These are phyloP conservation scores for Lepidium sativum DNA, from an alignment of 345 rosid genomes.

Conservation along the genomic window DNA sequence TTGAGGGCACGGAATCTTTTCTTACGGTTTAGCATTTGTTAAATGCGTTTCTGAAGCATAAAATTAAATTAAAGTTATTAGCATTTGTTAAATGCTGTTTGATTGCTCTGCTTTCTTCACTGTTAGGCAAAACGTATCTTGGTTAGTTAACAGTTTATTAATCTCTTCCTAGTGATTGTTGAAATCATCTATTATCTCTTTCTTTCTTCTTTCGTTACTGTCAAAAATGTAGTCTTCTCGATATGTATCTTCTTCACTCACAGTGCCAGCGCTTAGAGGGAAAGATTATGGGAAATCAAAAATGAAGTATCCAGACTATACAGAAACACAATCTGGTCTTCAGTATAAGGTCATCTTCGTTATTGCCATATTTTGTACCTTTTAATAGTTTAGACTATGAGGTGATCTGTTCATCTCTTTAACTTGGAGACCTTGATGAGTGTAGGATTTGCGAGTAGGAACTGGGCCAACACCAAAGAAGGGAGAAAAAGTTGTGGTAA, in stretches of 20 bases:
- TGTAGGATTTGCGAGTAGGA: constrained; percentile 83
- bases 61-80: background rate
- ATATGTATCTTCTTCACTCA: background rate
- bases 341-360: constrained; percentile 70
- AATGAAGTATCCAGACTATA: constrained; percentile 83
- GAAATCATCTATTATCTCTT: background rate
- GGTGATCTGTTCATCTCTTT: background rate
- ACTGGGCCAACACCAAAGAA: constrained; percentile 68
- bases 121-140: background rate
- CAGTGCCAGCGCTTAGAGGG: constrained; percentile 88
- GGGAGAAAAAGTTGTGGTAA: constrained; percentile 84
- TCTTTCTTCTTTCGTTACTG: background rate
- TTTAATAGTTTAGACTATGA: background rate
- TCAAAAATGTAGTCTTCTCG: background rate
- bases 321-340: constrained; percentile 76
- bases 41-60: background rate
- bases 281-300: constrained; percentile 93
- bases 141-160: background rate
- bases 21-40: background rate
- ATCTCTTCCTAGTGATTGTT: background rate
- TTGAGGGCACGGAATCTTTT: background rate
- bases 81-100: background rate
- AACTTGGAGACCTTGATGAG: constrained; percentile 8
- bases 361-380: background rate
- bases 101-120: background rate